Base-by-base conservation (phyloP, 1,284 basidiomycete genomes). In the Cryptococcus maquisensis region DNA sequence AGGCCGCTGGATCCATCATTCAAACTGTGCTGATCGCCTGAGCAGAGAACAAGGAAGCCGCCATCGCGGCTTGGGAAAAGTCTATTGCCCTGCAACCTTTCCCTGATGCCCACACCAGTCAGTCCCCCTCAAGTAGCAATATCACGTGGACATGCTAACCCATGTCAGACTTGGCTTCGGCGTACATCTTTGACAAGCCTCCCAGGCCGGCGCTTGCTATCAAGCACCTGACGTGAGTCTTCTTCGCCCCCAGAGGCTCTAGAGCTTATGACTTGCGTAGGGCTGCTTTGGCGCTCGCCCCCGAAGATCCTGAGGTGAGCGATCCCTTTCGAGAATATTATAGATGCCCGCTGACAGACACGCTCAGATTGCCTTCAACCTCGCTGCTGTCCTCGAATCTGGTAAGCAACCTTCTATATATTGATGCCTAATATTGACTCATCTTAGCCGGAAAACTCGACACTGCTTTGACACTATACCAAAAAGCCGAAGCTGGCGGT, bases 71-170 rank as follows among this genome's bases (percentile, higher is more conserved):
- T 23, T 94, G 90, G 90, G 88, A 90, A 65, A 86, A 89, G 67
- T 89, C 87, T 3, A 88, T 93, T 59, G 76, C 81, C 26, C 79
- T 95, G 46, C 85, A 91, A 60, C 93, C 92, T 10, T 91, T 87
- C 61, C 82, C 93, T 2, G 92, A 96, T 72, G 87, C 92, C 20
- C 92, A 96, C 76, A 95, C 90, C 26, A 96, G 93, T 91, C 71
- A 66, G 84, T 80, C 44, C 24, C 7, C 18, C 18, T 16, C 47
- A 18, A 3, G 26, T 3, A 9, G 32, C 28, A 10, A 5, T 18
- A 18, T 18, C 8, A 16, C 12, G 35, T 21, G 32, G 23, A 49
- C 10, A 26, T 37, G 32, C 16, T 49, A 7, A 28, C 20, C 15
- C 3, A 10, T 32, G 28, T 8, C 66, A 93, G 90, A 94, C 78